These are phyloP conservation scores for Prunus mongolica DNA, from an alignment of 306 rosid genomes.

Conservation along the genomic window DNA sequence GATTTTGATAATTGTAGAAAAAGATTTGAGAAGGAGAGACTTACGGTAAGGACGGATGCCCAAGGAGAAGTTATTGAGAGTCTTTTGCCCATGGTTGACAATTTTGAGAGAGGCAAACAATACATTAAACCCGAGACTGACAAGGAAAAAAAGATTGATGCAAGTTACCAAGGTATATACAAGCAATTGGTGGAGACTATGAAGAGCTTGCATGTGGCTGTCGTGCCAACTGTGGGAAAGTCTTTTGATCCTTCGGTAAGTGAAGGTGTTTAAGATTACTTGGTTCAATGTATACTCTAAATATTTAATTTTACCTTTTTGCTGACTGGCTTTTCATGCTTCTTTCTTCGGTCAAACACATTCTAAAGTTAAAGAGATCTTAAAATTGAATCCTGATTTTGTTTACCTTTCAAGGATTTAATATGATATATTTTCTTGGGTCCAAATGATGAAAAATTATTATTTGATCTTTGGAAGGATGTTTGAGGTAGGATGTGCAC, in stretches of 20 bases:
- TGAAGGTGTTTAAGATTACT: conserved; percentile 9
- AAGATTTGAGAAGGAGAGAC: conserved; percentile 64
- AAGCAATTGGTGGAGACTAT: conserved; percentile 85
- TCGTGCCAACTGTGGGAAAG: conserved; percentile 71
- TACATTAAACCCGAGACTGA: conserved; percentile 63
- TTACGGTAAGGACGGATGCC: conserved; percentile 45
- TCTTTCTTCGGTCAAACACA: neutral
- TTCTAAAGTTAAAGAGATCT: neutral
- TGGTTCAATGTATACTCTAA: neutral
- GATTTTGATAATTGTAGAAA: conserved; percentile 93
- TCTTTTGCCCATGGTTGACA: conserved; percentile 83
- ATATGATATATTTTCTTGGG: neutral
- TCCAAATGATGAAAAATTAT: neutral
- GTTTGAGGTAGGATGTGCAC: neutral
- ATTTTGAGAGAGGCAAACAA: conserved; percentile 73
- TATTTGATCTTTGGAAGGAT: neutral
- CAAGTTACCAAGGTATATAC: conserved; percentile 89
- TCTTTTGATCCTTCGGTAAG: conserved; percentile 90
- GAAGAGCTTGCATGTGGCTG: conserved; percentile 70
- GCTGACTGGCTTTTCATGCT: neutral
- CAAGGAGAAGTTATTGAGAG: conserved; percentile 65
- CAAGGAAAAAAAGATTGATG: conserved; percentile 73
- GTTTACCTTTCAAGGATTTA: neutral
- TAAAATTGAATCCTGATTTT: neutral
- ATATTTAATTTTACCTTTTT: conserved; percentile 6